These are phyloP conservation scores for Suhomyces canberraensis DNA, from an alignment of 805 yeast species.

Conservation along the genomic window DNA sequence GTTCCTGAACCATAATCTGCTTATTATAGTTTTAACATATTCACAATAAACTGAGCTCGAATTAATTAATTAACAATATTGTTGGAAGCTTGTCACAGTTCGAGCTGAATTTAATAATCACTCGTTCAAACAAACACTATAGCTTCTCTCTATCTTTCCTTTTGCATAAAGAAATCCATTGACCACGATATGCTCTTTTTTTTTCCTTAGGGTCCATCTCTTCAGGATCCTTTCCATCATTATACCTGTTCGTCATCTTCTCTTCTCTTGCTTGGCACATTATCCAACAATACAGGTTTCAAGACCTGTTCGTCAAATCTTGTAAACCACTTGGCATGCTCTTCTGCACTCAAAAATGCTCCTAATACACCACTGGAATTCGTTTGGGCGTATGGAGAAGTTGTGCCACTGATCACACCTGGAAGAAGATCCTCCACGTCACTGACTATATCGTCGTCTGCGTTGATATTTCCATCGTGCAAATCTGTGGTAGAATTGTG, in stretches of 20 bases:
- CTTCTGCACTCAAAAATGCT: slow-evolving; percentile 53
- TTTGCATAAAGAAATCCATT: no score
- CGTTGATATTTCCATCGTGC: slow-evolving; percentile 5
- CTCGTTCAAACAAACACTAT: no score
- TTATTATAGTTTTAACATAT: no score
- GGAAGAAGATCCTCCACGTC: slow-evolving; percentile 40
- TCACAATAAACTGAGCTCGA: no score
- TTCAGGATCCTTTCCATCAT: no score
- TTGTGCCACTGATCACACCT: slow-evolving; percentile 1
- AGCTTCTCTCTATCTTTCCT: no score
- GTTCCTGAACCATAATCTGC: no score
- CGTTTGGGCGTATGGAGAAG: slow-evolving; percentile 3
- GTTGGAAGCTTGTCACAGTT: no score
- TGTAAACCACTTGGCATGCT: slow-evolving; percentile 87
- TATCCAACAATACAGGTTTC: slow-evolving; percentile 85
- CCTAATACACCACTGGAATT: slow-evolving; percentile 31
- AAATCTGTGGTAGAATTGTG: slow-evolving; percentile 7
- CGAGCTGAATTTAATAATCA: no score
- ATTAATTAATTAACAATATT: no score
- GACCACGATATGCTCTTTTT: no score
- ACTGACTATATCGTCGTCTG: slow-evolving; percentile 22
- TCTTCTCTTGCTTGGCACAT: slow-evolving; percentile 27
- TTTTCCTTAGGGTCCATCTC: no score
- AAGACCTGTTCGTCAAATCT: slow-evolving; percentile 90
- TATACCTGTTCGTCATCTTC: slow-evolving; percentile 7